Evolutionary conservation across 2,329 filamentous ascomycete genomes (phyloP), one percentile per base, ranked within the genome.

Genomic region (Dryadomyces sulphureus): DNA sequence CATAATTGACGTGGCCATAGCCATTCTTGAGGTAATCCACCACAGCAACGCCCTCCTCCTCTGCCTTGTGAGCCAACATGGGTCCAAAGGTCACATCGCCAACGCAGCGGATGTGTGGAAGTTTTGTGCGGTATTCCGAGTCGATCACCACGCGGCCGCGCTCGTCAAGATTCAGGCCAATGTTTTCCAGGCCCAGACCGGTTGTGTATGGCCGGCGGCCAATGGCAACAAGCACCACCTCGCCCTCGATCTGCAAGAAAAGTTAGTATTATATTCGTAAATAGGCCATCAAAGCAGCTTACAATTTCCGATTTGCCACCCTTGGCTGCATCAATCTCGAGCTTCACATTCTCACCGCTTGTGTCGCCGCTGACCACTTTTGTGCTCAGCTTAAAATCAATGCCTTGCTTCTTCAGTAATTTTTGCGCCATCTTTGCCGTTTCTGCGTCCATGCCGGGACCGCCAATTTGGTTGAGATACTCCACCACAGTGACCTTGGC

Each of bases 21-120:
- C 88, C 88, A 75, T 96, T 96, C 71, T 86, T 90, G 67, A 98
- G 92, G 73, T 88, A 96, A 68, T 98, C 92, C 52, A 96, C 75
- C 48, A 82, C 90, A 27, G 92, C 92, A 53, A 96, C 89, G 50
- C 77, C 92, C 69, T 98, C 92, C 69, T 98, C 92, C 69, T 98
- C 92, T 44, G 92, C 92, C 77, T 98, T 98, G 77, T 98, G 92
- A 46, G 92, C 92, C 59, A 98, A 81, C 92, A 98, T 98, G 60
- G 89, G 89, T 9, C 92, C 92, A 64, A 98, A 98, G 41, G 92
- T 98, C 61, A 79, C 85, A 65, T 96, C 92, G 60, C 92, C 92
- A 55, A 96, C 84, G 58, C 90, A 92, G 58, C 92, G 89, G 65
- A 98, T 95, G 71, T 98, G 92, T 41, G 89, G 85, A 55, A 92